Evolutionary conservation across 1,284 basidiomycete genomes (phyloP).

Genomic region (Dichomitus squalens): DNA sequence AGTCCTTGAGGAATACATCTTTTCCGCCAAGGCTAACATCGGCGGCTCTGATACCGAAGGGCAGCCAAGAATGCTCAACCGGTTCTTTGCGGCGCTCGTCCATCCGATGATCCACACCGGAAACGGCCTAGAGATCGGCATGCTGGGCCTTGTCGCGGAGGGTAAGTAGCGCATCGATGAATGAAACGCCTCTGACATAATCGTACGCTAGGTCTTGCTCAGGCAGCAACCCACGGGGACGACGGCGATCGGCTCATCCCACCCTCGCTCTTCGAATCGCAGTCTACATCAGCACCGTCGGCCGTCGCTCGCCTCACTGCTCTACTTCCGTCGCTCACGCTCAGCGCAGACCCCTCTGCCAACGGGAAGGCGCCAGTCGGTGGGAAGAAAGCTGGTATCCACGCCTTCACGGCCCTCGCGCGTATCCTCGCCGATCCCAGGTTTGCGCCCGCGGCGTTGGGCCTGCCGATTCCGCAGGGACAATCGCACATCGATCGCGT

Average conservation of each 20-base stretch:
- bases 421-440: background rate
- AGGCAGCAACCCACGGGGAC: conserved; percentile 33
- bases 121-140: conserved; percentile 64
- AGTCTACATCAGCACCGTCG: background rate
- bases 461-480: conserved; percentile 5
- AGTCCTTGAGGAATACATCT: conserved; percentile 58
- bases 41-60: conserved; percentile 46
- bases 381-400: background rate
- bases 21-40: conserved; percentile 55
- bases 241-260: conserved; percentile 29
- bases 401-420: conserved; percentile 1
- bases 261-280: conserved; percentile 31
- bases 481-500: conserved; percentile 35
- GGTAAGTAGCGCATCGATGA: conserved; percentile 39
- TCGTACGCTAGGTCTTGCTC: conserved; percentile 35
- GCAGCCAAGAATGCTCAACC: conserved; percentile 63
- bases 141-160: conserved; percentile 66
- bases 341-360: background rate
- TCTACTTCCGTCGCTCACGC: background rate
- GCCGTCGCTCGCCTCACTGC: background rate
- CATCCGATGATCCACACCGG: conserved; percentile 70
- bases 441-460: background rate
- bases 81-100: conserved; percentile 58
- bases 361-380: background rate
- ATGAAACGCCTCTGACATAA: background rate